Evolutionary conservation across 2,329 filamentous ascomycete species (phyloP), one percentile per base, ranked within the genome.

Genomic region (Rhynchosporium graminicola): DNA sequence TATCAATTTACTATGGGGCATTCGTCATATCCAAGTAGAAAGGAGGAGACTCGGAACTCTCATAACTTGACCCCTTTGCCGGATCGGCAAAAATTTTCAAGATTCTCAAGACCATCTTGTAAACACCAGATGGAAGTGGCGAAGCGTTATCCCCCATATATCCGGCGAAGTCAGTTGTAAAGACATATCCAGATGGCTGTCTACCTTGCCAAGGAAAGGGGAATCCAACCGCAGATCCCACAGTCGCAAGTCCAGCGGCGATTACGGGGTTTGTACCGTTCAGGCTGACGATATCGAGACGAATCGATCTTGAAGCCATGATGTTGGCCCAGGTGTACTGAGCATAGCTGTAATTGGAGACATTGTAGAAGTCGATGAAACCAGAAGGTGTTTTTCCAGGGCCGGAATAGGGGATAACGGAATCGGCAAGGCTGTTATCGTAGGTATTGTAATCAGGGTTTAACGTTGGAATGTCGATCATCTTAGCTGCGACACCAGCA

Each of bases 21-120:
- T 61, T 56, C n/a, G 26, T 12, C 59, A 55, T 55, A 29, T 61
- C 59, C 51, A 61, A 36, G 29, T 46, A 48, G n/a, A 61, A 61
- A 36, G 43, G 26, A 20, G 28, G 48, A 40, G 48, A 56, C 42
- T 47, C 50, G 38, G 10, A 63, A 6, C 12, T 56, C 28, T 63
- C 61, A 33, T 63, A 63, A 9, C 59, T 56, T 10, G 29, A 15
- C 7, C 42, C 45, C 7, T 36, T 26, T 3, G 10, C 29, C 8
- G 42, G 29, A 36, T 59, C 50, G 12, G 38, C 61, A 55, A 63
- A 59, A 20, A 43, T 48, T 40, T 63, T 63, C 10, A 50, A 38
- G 6, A 59, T 7, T 48, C 61, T 54, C 10, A 59, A 40, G 4
- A 59, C 56, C 48, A 63, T 33, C 48, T 59, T 63, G 36, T 63